Conservation (phyloP, 2,329 filamentous ascomycete genomes). For the Didymella sp. region DNA sequence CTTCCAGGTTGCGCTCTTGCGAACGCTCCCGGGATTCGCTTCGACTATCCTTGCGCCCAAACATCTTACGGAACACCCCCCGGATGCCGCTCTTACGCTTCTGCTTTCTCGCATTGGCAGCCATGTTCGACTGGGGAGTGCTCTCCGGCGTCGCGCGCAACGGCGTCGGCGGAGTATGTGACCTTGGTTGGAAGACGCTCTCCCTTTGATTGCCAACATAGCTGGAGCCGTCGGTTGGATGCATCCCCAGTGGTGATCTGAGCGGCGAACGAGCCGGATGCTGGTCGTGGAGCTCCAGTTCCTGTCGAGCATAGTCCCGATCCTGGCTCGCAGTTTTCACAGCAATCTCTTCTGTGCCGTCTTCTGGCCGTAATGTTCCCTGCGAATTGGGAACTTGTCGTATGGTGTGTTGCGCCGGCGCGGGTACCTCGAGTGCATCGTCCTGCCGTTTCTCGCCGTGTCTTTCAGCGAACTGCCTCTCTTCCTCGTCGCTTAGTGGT, state of each 20-base stretch:
- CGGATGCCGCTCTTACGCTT: slow-evolving; percentile 48
- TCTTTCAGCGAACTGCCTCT: slow-evolving; percentile 41
- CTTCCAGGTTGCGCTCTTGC: slow-evolving; percentile 29
- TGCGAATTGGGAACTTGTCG: slow-evolving; percentile 17
- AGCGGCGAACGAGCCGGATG: slow-evolving; percentile 18
- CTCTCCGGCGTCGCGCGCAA: slow-evolving; percentile 42
- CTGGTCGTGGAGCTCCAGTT: slow-evolving; percentile 25
- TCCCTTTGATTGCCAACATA: slow-evolving; percentile 31
- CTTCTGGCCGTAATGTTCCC: slow-evolving; percentile 17
- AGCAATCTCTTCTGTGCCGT: slow-evolving; percentile 11
- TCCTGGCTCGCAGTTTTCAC: slow-evolving; percentile 17
- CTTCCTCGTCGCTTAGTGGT: slow-evolving; percentile 45
- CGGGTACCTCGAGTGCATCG: slow-evolving; percentile 25
- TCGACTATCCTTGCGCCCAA: slow-evolving; percentile 41
- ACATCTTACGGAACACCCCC: slow-evolving; percentile 50
- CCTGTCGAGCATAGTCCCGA: slow-evolving; percentile 15
- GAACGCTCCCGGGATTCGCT: slow-evolving; percentile 32
- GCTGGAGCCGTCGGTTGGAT: slow-evolving; percentile 28
- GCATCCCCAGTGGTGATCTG: slow-evolving; percentile 32
- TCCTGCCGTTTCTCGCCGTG: slow-evolving; percentile 22
- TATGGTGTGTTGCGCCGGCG: slow-evolving; percentile 24
- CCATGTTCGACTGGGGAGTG: slow-evolving; percentile 22
- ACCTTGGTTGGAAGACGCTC: slow-evolving; percentile 33
- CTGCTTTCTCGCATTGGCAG: slow-evolving; percentile 36
- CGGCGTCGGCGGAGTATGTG: slow-evolving; percentile 37